A percentile compares a stretch with the other conserved stretches of the same genome.
Evolutionary conservation across 306 rosid species (phyloP).

Genomic region (Vigna trinervia): DNA sequence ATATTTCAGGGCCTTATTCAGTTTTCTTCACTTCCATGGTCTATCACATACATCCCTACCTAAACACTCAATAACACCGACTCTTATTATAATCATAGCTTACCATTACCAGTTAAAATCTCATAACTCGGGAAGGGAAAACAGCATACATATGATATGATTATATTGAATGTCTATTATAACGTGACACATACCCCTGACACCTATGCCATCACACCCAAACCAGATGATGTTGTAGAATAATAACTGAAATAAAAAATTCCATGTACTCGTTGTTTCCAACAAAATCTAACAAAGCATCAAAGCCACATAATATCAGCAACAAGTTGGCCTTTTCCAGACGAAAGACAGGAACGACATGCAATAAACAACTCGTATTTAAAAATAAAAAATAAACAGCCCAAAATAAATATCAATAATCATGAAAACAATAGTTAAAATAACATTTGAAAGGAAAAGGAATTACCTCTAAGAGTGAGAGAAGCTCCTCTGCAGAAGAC

Average conservation of each 20-base stretch:
- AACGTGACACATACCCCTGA: neutral
- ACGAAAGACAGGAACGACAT: neutral
- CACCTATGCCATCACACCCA: neutral
- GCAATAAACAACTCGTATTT: neutral
- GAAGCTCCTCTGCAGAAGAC: slow-evolving; percentile 70
- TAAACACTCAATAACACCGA: slow-evolving; percentile 6
- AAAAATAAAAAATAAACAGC: accelerated
- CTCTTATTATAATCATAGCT: neutral
- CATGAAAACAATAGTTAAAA: neutral
- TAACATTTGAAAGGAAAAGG: neutral
- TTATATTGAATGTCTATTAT: neutral
- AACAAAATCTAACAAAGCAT: neutral
- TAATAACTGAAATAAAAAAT: slow-evolving; percentile 17
- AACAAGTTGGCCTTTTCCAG: neutral
- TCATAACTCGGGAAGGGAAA: neutral
- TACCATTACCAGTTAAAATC: neutral
- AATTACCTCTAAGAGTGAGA: slow-evolving; percentile 76
- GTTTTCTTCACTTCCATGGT: neutral
- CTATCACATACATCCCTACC: neutral
- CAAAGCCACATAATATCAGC: slow-evolving; percentile 6
- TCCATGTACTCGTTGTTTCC: neutral
- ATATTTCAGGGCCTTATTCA: neutral
- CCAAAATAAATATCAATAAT: slow-evolving; percentile 2
- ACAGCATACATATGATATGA: neutral
- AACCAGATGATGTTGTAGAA: neutral